Conservation (phyloP, 495 filamentous ascomycete genomes). For the Hapsidospora chrysogenum region DNA sequence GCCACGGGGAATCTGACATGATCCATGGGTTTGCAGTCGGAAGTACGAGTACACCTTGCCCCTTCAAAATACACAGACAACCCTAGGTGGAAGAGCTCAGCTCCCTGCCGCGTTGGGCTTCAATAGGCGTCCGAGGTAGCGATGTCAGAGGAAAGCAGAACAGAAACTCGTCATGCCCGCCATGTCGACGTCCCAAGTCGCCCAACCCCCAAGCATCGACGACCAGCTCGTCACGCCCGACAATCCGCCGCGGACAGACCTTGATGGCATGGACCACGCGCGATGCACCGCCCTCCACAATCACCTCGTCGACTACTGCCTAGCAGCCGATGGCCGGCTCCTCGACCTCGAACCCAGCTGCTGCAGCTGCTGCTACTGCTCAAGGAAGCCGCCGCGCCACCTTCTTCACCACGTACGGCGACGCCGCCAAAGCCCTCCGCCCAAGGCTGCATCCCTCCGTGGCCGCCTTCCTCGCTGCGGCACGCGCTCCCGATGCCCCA, state of each 20-base stretch:
- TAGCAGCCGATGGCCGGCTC: slow-evolving; percentile 10
- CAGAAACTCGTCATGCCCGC: no score
- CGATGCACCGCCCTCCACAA: slow-evolving; percentile 28
- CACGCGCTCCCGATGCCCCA: slow-evolving; percentile 6
- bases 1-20: no score
- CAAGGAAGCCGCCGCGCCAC: slow-evolving; percentile 2
- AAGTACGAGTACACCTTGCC: no score
- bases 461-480: slow-evolving; percentile 11
- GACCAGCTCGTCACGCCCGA: slow-evolving; percentile 13
- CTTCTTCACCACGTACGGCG: slow-evolving; percentile 8
- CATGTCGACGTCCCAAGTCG: neutral
- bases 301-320: slow-evolving; percentile 18
- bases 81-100: no score
- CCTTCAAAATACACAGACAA: no score
- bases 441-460: slow-evolving; percentile 11
- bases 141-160: no score
- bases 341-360: slow-evolving; percentile 4
- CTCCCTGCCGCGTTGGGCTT: no score
- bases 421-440: slow-evolving; percentile 7
- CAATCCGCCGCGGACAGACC: slow-evolving; percentile 12
- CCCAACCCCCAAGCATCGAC: slow-evolving; percentile 10
- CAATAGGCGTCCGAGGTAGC: no score
- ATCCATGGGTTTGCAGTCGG: no score
- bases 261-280: slow-evolving; percentile 15
- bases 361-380: no score